A percentile compares a stretch with the other conserved stretches of the same genome.
Conservation (phyloP, 179 eudicot genomes). For the Silene coronaria region DNA sequence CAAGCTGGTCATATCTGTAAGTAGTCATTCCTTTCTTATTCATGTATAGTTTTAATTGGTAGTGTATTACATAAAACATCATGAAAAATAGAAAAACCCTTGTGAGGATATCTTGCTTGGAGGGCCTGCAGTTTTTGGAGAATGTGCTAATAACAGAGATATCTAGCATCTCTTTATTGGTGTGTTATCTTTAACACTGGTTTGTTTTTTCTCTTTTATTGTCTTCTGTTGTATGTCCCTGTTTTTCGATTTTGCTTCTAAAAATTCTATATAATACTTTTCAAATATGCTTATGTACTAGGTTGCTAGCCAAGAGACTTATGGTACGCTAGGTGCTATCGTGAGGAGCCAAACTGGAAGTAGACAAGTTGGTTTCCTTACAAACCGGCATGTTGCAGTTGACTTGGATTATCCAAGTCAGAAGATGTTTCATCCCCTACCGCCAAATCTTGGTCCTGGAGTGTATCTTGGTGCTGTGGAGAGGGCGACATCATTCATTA, state of each 20-base stretch:
- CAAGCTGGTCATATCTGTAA: not conserved
- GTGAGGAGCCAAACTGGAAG: constrained; percentile 93
- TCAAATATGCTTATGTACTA: constrained; percentile 16
- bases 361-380: constrained; percentile 89
- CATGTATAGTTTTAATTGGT: not conserved
- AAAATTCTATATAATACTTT: not conserved
- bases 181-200: not conserved
- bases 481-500: constrained; percentile 93
- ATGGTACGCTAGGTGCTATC: constrained; percentile 94
- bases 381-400: constrained; percentile 93
- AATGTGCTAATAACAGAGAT: not conserved
- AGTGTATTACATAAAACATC: not conserved
- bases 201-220: not conserved
- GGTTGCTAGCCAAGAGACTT: constrained; percentile 97
- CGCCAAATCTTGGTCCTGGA: constrained; percentile 95
- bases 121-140: not conserved
- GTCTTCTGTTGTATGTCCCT: not conserved
- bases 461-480: constrained; percentile 94
- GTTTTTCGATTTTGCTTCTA: not conserved
- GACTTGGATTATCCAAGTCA: constrained; percentile 90
- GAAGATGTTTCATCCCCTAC: constrained; percentile 95
- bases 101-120: not conserved
- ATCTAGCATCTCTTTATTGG: not conserved
- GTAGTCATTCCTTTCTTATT: not conserved
- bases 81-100: not conserved